phyloP scores from a whole-genome alignment of 192 early-diverging fungal genomes.

The Coemansia sp. region DNA sequence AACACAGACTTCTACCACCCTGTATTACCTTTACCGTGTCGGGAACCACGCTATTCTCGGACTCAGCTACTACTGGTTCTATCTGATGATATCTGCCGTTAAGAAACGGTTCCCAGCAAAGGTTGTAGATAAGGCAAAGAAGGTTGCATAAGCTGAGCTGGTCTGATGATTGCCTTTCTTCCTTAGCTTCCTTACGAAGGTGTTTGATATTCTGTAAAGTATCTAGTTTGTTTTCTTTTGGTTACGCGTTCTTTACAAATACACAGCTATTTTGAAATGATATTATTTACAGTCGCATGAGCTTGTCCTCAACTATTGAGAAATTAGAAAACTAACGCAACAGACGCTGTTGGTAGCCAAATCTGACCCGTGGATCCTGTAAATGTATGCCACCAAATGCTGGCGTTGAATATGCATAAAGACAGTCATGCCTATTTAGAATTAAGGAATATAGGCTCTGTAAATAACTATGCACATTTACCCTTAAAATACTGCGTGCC shows the following conservation, averaged over 20 bases:
- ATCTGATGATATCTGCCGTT: conserved; percentile 46
- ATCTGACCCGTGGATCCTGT: too few relatives aligned
- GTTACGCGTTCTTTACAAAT: conserved; percentile 7
- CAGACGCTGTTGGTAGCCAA: too few relatives aligned
- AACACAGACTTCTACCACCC: conserved; percentile 19
- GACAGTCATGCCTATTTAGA: too few relatives aligned
- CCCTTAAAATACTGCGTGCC: too few relatives aligned
- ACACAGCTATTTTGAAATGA: not conserved
- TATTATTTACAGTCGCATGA: too few relatives aligned
- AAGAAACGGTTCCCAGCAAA: conserved; percentile 40
- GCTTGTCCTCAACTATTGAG: too few relatives aligned
- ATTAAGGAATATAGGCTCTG: too few relatives aligned
- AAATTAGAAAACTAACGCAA: too few relatives aligned
- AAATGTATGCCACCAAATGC: too few relatives aligned
- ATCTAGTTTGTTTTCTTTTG: not conserved
- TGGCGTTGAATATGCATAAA: too few relatives aligned
- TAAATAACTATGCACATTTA: not conserved
- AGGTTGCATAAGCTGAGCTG: conserved; percentile 8
- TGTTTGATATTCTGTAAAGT: not conserved
- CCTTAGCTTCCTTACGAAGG: not conserved
- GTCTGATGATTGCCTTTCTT: not conserved
- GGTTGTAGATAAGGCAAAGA: conserved; percentile 10
- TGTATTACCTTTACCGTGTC: conserved; percentile 53
- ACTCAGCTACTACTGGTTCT: conserved; percentile 58
- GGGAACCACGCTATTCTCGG: conserved; percentile 34